Conservation (phyloP, 2,329 filamentous ascomycete genomes). For the Trichophyton benhamiae region DNA sequence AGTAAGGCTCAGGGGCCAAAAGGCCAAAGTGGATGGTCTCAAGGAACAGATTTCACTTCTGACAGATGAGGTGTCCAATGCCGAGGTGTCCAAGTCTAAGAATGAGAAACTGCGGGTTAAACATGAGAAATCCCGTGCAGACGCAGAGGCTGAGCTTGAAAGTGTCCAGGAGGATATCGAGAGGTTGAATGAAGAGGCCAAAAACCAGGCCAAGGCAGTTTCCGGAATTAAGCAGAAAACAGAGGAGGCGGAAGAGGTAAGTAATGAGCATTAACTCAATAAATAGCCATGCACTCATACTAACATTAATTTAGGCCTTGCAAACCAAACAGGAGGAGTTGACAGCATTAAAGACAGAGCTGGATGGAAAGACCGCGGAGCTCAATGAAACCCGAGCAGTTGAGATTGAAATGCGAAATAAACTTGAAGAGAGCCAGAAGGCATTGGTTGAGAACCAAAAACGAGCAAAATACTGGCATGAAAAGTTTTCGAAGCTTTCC, state of each 20-base stretch:
- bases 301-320: conserved; percentile 41
- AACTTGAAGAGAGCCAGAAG: conserved; percentile 93
- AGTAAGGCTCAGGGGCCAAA: conserved; percentile 79
- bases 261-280: conserved; percentile 3
- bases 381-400: conserved; percentile 77
- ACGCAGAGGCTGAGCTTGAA: conserved; percentile 68
- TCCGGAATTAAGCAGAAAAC: conserved; percentile 60
- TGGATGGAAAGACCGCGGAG: conserved; percentile 74
- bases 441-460: conserved; percentile 74
- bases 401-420: conserved; percentile 98
- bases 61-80: conserved; percentile 68
- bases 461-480: conserved; percentile 71
- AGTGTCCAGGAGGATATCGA: conserved; percentile 60
- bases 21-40: conserved; percentile 75
- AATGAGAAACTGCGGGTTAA: conserved; percentile 86
- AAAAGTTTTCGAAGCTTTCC: conserved; percentile 72
- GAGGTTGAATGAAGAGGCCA: conserved; percentile 64
- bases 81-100: conserved; percentile 81
- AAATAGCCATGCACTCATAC: neutral
- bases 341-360: conserved; percentile 62
- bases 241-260: conserved; percentile 63
- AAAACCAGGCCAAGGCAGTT: conserved; percentile 62
- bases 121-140: conserved; percentile 68
- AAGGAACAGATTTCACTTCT: conserved; percentile 75
- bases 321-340: conserved; percentile 71